Percentiles rank a stretch among this genome's conserved stretches.
Evolutionary conservation across 306 rosid genomes (phyloP).

Genomic region (Hylodesmum podocarpum): DNA sequence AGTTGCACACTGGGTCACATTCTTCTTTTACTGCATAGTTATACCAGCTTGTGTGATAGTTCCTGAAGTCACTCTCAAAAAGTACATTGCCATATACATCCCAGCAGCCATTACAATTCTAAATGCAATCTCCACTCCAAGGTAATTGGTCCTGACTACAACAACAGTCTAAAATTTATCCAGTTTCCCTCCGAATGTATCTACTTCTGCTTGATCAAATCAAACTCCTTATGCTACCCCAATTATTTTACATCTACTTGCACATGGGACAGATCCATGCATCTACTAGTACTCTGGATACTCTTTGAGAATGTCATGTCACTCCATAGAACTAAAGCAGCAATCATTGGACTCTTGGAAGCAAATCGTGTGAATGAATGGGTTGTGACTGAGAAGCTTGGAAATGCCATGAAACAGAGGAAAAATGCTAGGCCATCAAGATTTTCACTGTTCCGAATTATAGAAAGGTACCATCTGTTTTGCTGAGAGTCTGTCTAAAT

Average conservation of each 20-base stretch:
- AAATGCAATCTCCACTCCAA: conserved; percentile 58
- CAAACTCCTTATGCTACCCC: not conserved
- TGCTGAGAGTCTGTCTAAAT: conserved; percentile 20
- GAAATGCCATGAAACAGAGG: conserved; percentile 44
- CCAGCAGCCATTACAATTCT: conserved; percentile 59
- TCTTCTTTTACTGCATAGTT: conserved; percentile 62
- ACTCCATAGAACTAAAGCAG: conserved; percentile 60
- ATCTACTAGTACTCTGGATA: conserved; percentile 56
- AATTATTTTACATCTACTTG: conserved; percentile 10
- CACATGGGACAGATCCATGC: conserved; percentile 45
- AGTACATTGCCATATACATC: conserved; percentile 49
- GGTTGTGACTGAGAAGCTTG: conserved; percentile 65
- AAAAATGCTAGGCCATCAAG: conserved; percentile 36
- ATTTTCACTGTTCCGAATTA: conserved; percentile 28
- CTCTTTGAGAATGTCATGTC: conserved; percentile 68
- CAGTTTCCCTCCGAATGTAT: not conserved
- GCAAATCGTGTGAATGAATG: conserved; percentile 62
- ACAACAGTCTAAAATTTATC: conserved; percentile 19
- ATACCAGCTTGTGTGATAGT: conserved; percentile 56
- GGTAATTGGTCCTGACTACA: conserved; percentile 37
- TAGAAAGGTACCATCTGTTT: conserved; percentile 34
- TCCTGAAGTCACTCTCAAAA: conserved; percentile 52
- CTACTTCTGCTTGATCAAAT: not conserved
- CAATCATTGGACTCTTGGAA: conserved; percentile 54
- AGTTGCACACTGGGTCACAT: conserved; percentile 57